These are phyloP conservation scores for Spergularia marina DNA, from an alignment of 148 eudicot genomes.

Conservation along the genomic window DNA sequence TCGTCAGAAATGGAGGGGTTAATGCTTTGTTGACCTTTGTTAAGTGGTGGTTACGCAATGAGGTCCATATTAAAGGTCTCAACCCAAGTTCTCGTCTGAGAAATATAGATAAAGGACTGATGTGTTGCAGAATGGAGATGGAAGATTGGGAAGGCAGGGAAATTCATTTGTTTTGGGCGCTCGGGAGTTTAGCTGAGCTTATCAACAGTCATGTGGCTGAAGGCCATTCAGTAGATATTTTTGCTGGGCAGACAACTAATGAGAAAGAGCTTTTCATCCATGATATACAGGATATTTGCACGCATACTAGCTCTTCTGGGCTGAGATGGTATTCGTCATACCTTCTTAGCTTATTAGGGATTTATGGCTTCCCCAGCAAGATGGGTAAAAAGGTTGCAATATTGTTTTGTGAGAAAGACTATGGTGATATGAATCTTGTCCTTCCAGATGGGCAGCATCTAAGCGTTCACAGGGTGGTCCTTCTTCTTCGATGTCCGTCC, in stretches of 20 bases:
- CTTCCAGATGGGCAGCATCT: slow-evolving; percentile 46
- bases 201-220: slow-evolving; percentile 33
- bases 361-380: slow-evolving; percentile 67
- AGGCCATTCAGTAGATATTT: slow-evolving; percentile 29
- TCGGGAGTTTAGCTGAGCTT: slow-evolving; percentile 73
- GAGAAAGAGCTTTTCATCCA: slow-evolving; percentile 46
- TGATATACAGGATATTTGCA: slow-evolving; percentile 46
- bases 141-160: slow-evolving; percentile 84
- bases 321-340: slow-evolving; percentile 71
- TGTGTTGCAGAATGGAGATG: slow-evolving; percentile 48
- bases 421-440: slow-evolving; percentile 55
- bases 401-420: slow-evolving; percentile 45
- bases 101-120: slow-evolving; percentile 28
- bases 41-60: slow-evolving; percentile 51
- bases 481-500: slow-evolving; percentile 60
- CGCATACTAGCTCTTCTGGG: slow-evolving; percentile 43
- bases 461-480: slow-evolving; percentile 62
- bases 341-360: slow-evolving; percentile 60
- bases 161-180: slow-evolving; percentile 49
- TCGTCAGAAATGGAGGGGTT: slow-evolving; percentile 45
- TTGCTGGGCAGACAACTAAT: slow-evolving; percentile 31
- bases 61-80: slow-evolving; percentile 37
- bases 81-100: slow-evolving; percentile 45
- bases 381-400: slow-evolving; percentile 50
- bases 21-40: slow-evolving; percentile 43